A percentile compares a stretch with the other conserved stretches of the same genome.
Evolutionary conservation across 192 early-diverging fungal species (phyloP).

Genomic region (Fimicolochytrium jonesii): DNA sequence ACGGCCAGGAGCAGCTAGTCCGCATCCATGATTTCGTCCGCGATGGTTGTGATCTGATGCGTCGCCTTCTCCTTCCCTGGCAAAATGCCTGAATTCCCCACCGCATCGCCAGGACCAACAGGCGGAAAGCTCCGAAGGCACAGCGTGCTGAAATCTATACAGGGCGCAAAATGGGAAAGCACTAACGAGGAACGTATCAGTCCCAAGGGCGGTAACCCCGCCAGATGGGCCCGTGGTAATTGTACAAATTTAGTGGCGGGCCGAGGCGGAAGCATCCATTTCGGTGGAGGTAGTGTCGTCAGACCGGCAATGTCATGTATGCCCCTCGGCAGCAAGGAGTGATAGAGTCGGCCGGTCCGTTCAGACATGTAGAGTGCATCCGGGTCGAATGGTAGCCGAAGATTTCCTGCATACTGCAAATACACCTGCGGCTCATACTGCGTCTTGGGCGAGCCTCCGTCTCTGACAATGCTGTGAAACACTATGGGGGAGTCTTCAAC

Average conservation of each 20-base stretch:
- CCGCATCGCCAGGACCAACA: too few relatives aligned
- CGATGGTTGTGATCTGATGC: too few relatives aligned
- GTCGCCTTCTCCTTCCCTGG: too few relatives aligned
- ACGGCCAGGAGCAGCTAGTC: too few relatives aligned
- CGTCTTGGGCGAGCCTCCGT: neutral
- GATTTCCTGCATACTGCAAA: slow-evolving; percentile 27
- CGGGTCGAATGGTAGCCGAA: slow-evolving; percentile 15
- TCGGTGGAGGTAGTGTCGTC: slow-evolving; percentile 10
- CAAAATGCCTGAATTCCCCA: too few relatives aligned
- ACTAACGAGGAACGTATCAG: slow-evolving; percentile 27
- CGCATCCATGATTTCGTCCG: too few relatives aligned
- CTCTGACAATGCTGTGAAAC: slow-evolving; percentile 12
- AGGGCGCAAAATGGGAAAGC: neutral
- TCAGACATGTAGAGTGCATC: slow-evolving; percentile 7
- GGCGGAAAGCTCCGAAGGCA: too few relatives aligned
- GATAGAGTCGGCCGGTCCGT: slow-evolving; percentile 28
- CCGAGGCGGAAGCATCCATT: neutral
- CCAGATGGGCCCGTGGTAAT: too few relatives aligned
- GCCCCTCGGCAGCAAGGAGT: slow-evolving; percentile 19
- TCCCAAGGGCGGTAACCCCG: slow-evolving; percentile 5
- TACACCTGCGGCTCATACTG: neutral
- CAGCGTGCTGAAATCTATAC: neutral
- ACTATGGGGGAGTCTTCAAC: slow-evolving; percentile 34
- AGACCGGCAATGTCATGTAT: neutral
- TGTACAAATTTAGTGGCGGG: neutral